These are phyloP conservation scores for Huiozyma sinensis DNA, from an alignment of 805 yeast species.

Conservation along the genomic window DNA sequence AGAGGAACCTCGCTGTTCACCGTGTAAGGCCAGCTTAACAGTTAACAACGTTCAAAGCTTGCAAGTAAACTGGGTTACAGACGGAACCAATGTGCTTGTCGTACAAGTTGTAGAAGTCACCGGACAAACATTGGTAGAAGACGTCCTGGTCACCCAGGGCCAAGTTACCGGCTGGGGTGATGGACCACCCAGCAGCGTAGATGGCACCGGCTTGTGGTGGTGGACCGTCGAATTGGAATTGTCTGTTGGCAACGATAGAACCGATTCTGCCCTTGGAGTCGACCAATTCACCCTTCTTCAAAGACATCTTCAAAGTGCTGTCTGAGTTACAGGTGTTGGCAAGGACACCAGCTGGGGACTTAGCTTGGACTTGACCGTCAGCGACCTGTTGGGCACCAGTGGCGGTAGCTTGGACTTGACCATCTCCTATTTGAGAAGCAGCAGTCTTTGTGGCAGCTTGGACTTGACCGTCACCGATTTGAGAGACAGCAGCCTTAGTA, in stretches of 20 bases:
- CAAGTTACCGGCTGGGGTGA: slow-evolving; percentile 44
- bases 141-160: slow-evolving; percentile 52
- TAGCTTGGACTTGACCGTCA: slow-evolving; percentile 39
- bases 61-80: slow-evolving; percentile 53
- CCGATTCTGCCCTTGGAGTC: slow-evolving; percentile 62
- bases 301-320: slow-evolving; percentile 43
- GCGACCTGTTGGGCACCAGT: slow-evolving; percentile 27
- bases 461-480: slow-evolving; percentile 30
- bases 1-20: neutral
- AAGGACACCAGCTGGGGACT: slow-evolving; percentile 23
- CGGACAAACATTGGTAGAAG: slow-evolving; percentile 68
- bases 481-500: slow-evolving; percentile 21
- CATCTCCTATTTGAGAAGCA: slow-evolving; percentile 29
- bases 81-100: slow-evolving; percentile 51
- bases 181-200: slow-evolving; percentile 59
- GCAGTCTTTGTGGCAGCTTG: slow-evolving; percentile 26
- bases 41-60: slow-evolving; percentile 44
- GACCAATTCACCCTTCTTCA: slow-evolving; percentile 39
- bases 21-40: slow-evolving; percentile 33
- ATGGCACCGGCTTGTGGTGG: slow-evolving; percentile 75
- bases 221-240: slow-evolving; percentile 80
- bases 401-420: slow-evolving; percentile 39
- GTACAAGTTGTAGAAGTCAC: slow-evolving; percentile 70
- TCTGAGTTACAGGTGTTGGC: slow-evolving; percentile 36
- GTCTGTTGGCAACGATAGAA: slow-evolving; percentile 72